These are phyloP conservation scores for Scytalidium sp. DNA, from an alignment of 2,329 filamentous ascomycete species.

Conservation along the genomic window DNA sequence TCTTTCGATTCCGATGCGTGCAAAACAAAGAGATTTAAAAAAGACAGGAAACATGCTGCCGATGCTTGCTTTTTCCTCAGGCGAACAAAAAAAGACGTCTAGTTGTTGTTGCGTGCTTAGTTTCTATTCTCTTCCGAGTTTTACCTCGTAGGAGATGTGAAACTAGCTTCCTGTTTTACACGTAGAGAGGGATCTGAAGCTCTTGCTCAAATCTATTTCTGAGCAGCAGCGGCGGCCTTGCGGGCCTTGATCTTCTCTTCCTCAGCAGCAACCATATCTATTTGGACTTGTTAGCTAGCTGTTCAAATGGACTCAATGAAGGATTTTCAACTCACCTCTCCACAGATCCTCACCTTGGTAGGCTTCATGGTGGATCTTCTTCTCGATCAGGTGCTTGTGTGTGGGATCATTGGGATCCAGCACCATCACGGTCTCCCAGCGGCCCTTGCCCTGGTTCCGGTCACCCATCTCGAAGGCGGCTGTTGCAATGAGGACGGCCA, in stretches of 20 bases:
- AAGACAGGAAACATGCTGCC: too few species aligned
- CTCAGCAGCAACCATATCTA: conserved; percentile 81
- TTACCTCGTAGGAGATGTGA: too few species aligned
- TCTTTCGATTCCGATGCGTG: too few species aligned
- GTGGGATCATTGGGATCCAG: conserved; percentile 78
- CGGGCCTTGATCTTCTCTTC: conserved; percentile 55
- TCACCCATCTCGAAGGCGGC: conserved; percentile 72
- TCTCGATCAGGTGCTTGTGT: conserved; percentile 81
- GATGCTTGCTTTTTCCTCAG: too few species aligned
- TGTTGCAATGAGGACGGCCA: conserved; percentile 64
- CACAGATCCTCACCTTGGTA: conserved; percentile 90
- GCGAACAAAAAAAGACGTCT: too few species aligned
- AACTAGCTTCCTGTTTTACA: too few species aligned
- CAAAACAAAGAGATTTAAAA: too few species aligned
- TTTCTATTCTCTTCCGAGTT: too few species aligned
- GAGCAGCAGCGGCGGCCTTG: conserved; percentile 11
- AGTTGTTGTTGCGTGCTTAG: too few species aligned
- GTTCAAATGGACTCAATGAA: background rate
- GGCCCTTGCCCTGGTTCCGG: conserved; percentile 69
- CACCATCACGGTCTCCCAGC: conserved; percentile 83
- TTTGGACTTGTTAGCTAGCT: conserved; percentile 26
- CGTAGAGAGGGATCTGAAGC: too few species aligned
- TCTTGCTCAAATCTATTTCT: background rate
- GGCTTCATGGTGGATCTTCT: conserved; percentile 81
- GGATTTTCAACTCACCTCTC: conserved; percentile 68